Percentiles rank a stretch among this genome's conserved stretches.
These are phyloP conservation scores for Penicillium cataractarum DNA, from an alignment of 495 filamentous ascomycete species.

Conservation along the genomic window DNA sequence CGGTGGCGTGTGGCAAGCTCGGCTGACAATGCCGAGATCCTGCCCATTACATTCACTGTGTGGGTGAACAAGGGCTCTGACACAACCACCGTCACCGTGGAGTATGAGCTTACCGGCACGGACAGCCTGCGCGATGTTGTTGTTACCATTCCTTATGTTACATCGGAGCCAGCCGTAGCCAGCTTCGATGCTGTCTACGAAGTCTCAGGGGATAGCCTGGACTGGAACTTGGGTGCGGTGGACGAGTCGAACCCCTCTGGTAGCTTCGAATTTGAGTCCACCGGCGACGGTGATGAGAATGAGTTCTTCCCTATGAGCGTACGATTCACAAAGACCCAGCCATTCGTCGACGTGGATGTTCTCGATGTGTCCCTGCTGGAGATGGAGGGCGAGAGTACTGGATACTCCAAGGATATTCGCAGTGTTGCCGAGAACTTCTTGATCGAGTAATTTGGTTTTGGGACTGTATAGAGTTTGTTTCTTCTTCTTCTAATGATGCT, in stretches of 20 bases:
- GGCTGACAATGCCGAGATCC: conserved; percentile 70
- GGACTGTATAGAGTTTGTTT: conserved; percentile 42
- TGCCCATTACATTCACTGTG: conserved; percentile 90
- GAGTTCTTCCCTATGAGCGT: conserved; percentile 98
- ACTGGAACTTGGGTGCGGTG: conserved; percentile 87
- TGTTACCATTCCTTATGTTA: conserved; percentile 82
- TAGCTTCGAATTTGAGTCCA: conserved; percentile 91
- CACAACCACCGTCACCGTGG: conserved; percentile 83
- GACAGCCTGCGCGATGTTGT: conserved; percentile 79
- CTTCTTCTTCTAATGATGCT: conserved; percentile 47
- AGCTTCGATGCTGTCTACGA: conserved; percentile 94
- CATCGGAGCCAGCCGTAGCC: conserved; percentile 82
- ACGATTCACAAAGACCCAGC: conserved; percentile 80
- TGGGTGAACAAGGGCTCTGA: conserved; percentile 89
- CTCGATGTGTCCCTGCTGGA: conserved; percentile 72
- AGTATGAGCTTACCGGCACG: conserved; percentile 86
- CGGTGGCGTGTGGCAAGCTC: conserved; percentile 82
- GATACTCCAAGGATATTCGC: conserved; percentile 88
- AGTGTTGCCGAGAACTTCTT: conserved; percentile 79
- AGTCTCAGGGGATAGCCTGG: conserved; percentile 87
- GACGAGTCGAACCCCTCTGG: conserved; percentile 79
- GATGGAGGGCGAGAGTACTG: conserved; percentile 73
- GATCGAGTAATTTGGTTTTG: conserved; percentile 63
- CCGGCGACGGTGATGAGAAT: conserved; percentile 70
- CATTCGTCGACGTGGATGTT: conserved; percentile 91